Evolutionary conservation across 495 filamentous ascomycete species (phyloP), one percentile per base, ranked within the genome.

Genomic region (Pyronema domesticum): DNA sequence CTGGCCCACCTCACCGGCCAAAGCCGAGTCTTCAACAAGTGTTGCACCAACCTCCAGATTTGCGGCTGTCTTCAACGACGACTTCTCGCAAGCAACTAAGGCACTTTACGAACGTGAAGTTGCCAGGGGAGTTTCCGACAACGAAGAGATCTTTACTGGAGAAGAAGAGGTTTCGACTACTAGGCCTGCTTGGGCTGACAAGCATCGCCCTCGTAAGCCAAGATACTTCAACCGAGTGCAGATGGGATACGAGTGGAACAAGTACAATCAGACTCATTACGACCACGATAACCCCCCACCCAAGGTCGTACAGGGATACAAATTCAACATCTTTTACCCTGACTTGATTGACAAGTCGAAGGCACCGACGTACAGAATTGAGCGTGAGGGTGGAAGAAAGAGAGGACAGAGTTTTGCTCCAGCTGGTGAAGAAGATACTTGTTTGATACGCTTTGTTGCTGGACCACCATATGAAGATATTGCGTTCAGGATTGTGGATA

Each of bases 161-260:
- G 93, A 96, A 70, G 93, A 94, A 67, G 76, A 83, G 15, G 79
- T 96, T 23, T 71, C 67, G 46, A 75, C 80, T 10, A 71, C 74
- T 37, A 80, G 79, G 56, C 80, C 86, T 4, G 77, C 80, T 58
- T 99, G 91, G 91, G 84, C 87, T 13, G 76, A 78, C 65, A 93
- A 94, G 68, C 83, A 95, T 64, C 79, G 88, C 13, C 89, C 93
- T 18, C 76, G 91, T 50, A 95, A 96, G 70, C 93, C 91, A 8
- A 77, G 85, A 34, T 96, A 96, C 70, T 96, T 99, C 75, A 96
- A 96, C 65, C 81, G 91, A 17, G 89, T 95, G 40, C 88, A 95
- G 69, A 96, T 95, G 86, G 91, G 91, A 40, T 99, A 95, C 68
- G 91, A 99, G 66, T 99, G 91, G 91, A 99, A 99, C 67, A 99